A percentile compares a stretch with the other conserved stretches of the same genome.
Conservation (phyloP, 345 rosid genomes). For the Diplotaxis tenuifolia region DNA sequence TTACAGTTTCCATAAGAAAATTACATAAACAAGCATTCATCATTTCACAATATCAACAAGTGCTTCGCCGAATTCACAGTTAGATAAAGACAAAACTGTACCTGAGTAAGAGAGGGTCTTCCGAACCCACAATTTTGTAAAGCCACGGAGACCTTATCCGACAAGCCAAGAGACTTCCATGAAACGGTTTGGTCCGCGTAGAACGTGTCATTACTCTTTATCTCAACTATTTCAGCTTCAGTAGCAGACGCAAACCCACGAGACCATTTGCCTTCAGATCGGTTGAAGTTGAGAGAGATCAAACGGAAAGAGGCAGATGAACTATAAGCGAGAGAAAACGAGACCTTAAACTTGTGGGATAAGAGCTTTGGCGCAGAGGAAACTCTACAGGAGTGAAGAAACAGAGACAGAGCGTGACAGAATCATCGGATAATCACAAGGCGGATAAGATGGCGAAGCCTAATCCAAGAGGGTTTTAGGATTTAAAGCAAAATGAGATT, state of each 20-base stretch:
- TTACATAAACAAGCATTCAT: too few species aligned
- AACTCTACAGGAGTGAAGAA: conserved; percentile 39
- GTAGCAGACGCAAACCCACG: conserved; percentile 41
- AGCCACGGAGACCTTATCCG: conserved; percentile 60
- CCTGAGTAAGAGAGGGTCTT: conserved; percentile 93
- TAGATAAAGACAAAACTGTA: too few species aligned
- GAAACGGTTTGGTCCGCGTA: conserved; percentile 66
- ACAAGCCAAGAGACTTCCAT: conserved; percentile 80
- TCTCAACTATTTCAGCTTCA: conserved; percentile 35
- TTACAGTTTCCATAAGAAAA: too few species aligned
- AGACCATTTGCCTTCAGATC: conserved; percentile 26
- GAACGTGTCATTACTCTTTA: conserved; percentile 47
- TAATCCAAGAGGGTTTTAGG: not conserved
- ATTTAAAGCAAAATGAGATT: not conserved
- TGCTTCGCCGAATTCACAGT: not conserved
- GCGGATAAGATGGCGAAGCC: not conserved
- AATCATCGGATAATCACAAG: conserved; percentile 41
- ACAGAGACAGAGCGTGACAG: conserved; percentile 50
- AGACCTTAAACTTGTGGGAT: conserved; percentile 39
- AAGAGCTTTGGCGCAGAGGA: conserved; percentile 44
- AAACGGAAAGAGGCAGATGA: conserved; percentile 28
- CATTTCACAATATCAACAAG: not conserved
- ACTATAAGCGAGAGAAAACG: conserved; percentile 35
- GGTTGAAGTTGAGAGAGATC: conserved; percentile 39
- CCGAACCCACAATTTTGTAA: conserved; percentile 60